phyloP scores from a whole-genome alignment of 768 basidiomycete genomes.

The Boletus huronensis region DNA sequence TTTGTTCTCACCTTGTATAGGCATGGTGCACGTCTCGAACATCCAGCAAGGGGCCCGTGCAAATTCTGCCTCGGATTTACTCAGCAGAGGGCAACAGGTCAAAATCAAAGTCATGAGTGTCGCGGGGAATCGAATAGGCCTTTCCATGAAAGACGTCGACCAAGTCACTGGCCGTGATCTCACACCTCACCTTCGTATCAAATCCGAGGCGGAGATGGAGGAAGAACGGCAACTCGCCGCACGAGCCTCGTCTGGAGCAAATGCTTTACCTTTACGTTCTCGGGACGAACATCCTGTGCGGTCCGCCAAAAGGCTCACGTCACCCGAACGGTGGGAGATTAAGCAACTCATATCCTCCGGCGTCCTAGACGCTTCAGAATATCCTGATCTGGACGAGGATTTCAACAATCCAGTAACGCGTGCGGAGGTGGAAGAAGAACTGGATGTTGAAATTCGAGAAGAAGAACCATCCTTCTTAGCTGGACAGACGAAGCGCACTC shows the following conservation, averaged over 20 bases:
- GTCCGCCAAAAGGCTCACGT: slow-evolving; percentile 87
- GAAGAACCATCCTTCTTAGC: slow-evolving; percentile 95
- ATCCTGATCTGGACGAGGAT: slow-evolving; percentile 89
- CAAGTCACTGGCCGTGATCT: slow-evolving; percentile 87
- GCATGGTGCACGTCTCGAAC: slow-evolving; percentile 96
- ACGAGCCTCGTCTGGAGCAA: slow-evolving; percentile 74
- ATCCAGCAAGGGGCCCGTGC: slow-evolving; percentile 84
- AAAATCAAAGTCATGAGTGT: slow-evolving; percentile 98
- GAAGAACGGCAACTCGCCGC: slow-evolving; percentile 67
- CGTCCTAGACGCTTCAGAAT: slow-evolving; percentile 86
- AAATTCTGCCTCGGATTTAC: slow-evolving; percentile 81
- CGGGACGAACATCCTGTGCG: slow-evolving; percentile 51
- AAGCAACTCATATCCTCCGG: slow-evolving; percentile 98
- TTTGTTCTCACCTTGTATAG: slow-evolving; percentile 39
- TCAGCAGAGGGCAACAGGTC: slow-evolving; percentile 79
- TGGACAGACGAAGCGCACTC: slow-evolving; percentile 93
- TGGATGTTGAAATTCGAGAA: slow-evolving; percentile 96
- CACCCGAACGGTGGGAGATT: slow-evolving; percentile 98
- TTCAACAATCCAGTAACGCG: slow-evolving; percentile 70
- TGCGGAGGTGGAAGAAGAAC: slow-evolving; percentile 90
- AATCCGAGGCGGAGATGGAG: slow-evolving; percentile 89
- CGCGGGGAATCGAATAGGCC: slow-evolving; percentile 71
- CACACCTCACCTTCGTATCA: slow-evolving; percentile 91
- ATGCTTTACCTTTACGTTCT: slow-evolving; percentile 74
- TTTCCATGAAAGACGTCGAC: slow-evolving; percentile 99